phyloP scores from a whole-genome alignment of 768 basidiomycete genomes.

The Lyophyllum atratum region DNA sequence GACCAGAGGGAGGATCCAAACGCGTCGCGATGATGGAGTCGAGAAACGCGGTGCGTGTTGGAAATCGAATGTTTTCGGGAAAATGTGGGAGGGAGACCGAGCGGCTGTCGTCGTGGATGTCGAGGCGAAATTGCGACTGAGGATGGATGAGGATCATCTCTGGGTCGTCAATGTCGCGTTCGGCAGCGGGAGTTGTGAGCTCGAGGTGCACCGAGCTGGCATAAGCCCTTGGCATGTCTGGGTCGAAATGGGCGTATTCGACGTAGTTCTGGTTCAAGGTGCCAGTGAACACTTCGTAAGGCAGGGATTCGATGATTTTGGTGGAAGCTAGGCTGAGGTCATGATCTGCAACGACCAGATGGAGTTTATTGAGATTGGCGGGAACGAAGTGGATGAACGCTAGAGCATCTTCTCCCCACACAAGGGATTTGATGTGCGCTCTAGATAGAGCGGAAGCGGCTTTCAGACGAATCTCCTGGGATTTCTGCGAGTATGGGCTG shows the following conservation, averaged over 20 bases:
- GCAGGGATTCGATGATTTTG: not conserved
- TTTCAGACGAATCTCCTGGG: not conserved
- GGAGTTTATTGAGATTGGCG: conserved; percentile 16
- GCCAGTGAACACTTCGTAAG: not conserved
- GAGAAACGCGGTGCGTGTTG: conserved; percentile 9
- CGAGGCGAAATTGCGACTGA: conserved; percentile 12
- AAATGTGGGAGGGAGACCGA: conserved; percentile 14
- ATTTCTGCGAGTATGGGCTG: no score
- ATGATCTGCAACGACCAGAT: conserved; percentile 19
- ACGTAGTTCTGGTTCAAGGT: not conserved
- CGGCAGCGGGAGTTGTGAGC: not conserved
- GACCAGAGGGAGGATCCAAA: not conserved
- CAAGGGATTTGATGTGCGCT: conserved; percentile 4
- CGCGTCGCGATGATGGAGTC: not conserved
- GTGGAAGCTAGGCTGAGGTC: conserved; percentile 1
- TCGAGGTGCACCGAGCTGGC: not conserved
- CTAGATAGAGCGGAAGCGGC: not conserved
- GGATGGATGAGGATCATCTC: conserved; percentile 14
- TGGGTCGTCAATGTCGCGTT: conserved; percentile 2
- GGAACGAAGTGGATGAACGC: conserved; percentile 21
- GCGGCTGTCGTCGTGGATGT: conserved; percentile 11
- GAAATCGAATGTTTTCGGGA: conserved; percentile 14
- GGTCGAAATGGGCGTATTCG: not conserved
- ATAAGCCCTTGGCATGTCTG: not conserved
- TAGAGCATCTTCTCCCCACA: conserved; percentile 23